A percentile compares a stretch with the other conserved stretches of the same genome.
These are phyloP conservation scores for Tetraselmis striata DNA, from an alignment of 139 green algal species.

Conservation along the genomic window DNA sequence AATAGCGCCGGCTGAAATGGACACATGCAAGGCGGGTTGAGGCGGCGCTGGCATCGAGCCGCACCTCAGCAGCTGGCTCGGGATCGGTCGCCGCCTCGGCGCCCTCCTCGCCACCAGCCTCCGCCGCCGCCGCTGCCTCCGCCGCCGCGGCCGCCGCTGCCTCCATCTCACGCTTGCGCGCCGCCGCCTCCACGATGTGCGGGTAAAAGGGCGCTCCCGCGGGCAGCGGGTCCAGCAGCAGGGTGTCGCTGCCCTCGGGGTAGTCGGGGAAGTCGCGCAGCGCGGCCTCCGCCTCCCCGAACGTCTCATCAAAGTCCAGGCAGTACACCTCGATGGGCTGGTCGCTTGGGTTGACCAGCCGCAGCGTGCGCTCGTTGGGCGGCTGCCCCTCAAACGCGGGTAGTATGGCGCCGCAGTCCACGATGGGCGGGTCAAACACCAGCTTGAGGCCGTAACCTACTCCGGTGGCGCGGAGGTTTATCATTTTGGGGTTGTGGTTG, in stretches of 20 bases:
- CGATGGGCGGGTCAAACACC: slow-evolving; percentile 29
- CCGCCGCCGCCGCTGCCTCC: not conserved
- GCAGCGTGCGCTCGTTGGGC: slow-evolving; percentile 32
- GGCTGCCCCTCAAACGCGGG: slow-evolving; percentile 39
- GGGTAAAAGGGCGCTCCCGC: slow-evolving; percentile 47
- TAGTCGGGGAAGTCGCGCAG: slow-evolving; percentile 28
- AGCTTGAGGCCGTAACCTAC: slow-evolving; percentile 36
- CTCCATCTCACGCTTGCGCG: not conserved
- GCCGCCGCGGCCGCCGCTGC: slow-evolving; percentile 1
- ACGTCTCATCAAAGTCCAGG: slow-evolving; percentile 64
- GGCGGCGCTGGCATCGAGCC: too few species aligned
- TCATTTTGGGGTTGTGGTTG: slow-evolving; percentile 34
- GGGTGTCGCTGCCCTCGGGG: slow-evolving; percentile 6
- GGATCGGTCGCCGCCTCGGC: not conserved
- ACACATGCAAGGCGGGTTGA: too few species aligned
- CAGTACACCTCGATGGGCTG: slow-evolving; percentile 54
- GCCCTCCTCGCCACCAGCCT: not conserved
- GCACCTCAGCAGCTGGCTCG: too few species aligned
- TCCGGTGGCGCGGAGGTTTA: slow-evolving; percentile 35
- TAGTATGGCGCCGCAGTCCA: slow-evolving; percentile 61
- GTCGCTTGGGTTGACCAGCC: slow-evolving; percentile 53
- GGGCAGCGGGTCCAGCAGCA: slow-evolving; percentile 36
- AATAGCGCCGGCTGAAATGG: too few species aligned
- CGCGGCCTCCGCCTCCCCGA: slow-evolving; percentile 52
- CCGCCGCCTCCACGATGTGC: slow-evolving; percentile 20